Percentiles rank a stretch among this genome's conserved stretches.
These are phyloP conservation scores for Tolypocladium paradoxum DNA, from an alignment of 2,329 filamentous ascomycete genomes.

Conservation along the genomic window DNA sequence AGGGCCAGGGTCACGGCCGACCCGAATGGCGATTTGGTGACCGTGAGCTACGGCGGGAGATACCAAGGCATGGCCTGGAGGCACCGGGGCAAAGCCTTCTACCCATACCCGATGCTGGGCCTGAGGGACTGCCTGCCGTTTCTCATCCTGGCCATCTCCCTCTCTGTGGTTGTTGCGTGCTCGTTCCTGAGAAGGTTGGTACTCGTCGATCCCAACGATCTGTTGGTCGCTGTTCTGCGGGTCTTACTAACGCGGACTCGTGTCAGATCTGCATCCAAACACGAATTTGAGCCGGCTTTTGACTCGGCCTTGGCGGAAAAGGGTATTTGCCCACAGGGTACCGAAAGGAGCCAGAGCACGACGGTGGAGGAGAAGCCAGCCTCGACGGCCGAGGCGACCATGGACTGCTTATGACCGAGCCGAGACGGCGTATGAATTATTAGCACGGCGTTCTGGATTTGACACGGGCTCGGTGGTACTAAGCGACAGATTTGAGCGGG, in stretches of 20 bases:
- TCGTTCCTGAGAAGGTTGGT: conserved; percentile 9
- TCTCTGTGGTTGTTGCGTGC: conserved; percentile 7
- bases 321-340: not conserved
- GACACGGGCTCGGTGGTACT: not conserved
- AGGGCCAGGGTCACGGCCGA: conserved; percentile 6
- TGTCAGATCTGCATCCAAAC: not conserved
- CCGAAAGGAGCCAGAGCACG: not conserved
- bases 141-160: conserved; percentile 6
- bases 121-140: conserved; percentile 8
- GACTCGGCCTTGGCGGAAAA: not conserved
- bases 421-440: not conserved
- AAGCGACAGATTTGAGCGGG: not conserved
- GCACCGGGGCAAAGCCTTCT: not conserved
- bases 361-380: not conserved
- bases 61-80: not conserved
- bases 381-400: not conserved
- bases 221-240: not conserved
- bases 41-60: not conserved
- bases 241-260: not conserved
- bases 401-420: not conserved
- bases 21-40: conserved; percentile 8
- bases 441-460: not conserved
- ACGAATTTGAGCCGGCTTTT: not conserved
- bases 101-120: conserved; percentile 1
- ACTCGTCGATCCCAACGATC: not conserved